Conservation (phyloP, 2,329 filamentous ascomycete species). For the Claviceps arundinis region DNA sequence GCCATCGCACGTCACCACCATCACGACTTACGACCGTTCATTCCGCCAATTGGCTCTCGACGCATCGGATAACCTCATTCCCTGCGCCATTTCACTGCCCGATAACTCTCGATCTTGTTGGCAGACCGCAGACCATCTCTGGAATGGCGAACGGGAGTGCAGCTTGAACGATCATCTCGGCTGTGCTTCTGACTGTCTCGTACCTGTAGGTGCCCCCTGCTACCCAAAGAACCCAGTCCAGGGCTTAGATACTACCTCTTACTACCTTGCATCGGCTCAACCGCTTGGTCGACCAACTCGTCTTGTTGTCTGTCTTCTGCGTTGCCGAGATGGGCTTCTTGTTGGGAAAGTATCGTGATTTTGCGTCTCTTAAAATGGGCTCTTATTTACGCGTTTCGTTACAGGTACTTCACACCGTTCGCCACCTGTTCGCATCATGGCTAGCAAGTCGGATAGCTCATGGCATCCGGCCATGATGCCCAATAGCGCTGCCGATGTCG, state of each 20-base stretch:
- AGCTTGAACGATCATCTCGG: slow-evolving; percentile 8
- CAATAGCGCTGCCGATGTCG: slow-evolving; percentile 10
- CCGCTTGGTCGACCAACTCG: not conserved
- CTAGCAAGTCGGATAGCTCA: slow-evolving; percentile 21
- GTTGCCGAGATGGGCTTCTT: slow-evolving; percentile 3
- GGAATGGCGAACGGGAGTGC: slow-evolving; percentile 10
- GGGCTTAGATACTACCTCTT: not conserved
- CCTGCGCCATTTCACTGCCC: not conserved
- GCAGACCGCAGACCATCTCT: slow-evolving; percentile 1
- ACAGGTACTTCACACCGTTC: slow-evolving; percentile 3
- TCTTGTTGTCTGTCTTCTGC: slow-evolving; percentile 2
- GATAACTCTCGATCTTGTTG: not conserved
- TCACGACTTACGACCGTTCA: not conserved
- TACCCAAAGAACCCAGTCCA: not conserved
- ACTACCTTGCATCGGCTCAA: not conserved
- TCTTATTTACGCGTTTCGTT: not conserved
- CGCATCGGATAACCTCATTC: not conserved
- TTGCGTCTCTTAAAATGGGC: not conserved
- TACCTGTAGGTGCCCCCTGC: not conserved
- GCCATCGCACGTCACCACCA: slow-evolving; percentile 5
- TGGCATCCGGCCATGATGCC: slow-evolving; percentile 31
- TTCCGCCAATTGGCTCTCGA: not conserved
- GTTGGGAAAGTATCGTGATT: not conserved
- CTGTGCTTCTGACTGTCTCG: slow-evolving; percentile 9
- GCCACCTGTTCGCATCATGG: slow-evolving; percentile 19